These are phyloP conservation scores for Mortierella sp. DNA, from an alignment of 371 early-diverging fungal genomes.

Conservation along the genomic window DNA sequence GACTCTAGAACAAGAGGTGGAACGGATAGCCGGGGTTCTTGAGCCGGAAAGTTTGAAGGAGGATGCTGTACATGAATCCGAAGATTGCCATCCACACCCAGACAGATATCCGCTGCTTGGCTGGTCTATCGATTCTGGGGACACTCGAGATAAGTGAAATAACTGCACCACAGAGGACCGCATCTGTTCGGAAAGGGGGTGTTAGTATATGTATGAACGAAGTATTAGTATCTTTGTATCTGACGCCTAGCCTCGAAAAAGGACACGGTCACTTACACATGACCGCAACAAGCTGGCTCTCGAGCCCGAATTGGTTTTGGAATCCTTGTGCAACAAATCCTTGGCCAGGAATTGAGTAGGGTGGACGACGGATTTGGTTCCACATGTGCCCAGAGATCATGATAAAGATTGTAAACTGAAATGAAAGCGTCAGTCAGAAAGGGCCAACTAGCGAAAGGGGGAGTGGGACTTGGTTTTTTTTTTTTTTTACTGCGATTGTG, in stretches of 20 bases:
- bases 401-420: constrained; percentile 68
- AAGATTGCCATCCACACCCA: constrained; percentile 65
- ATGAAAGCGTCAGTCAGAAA: neutral
- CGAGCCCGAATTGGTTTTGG: constrained; percentile 80
- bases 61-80: constrained; percentile 68
- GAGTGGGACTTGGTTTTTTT: neutral
- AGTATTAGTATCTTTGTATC: neutral
- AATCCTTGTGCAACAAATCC: constrained; percentile 78
- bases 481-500: no score
- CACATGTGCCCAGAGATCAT: constrained; percentile 92
- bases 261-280: constrained; percentile 69
- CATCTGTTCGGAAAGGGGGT: constrained; percentile 19
- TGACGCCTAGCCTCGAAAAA: neutral
- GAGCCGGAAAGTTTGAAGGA: constrained; percentile 72
- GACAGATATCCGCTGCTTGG: constrained; percentile 63
- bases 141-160: constrained; percentile 47
- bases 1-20: constrained; percentile 64
- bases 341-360: constrained; percentile 67
- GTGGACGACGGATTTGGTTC: constrained; percentile 86
- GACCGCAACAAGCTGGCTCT: constrained; percentile 79
- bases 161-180: constrained; percentile 27
- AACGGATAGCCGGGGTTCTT: constrained; percentile 87
- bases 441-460: no score
- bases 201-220: neutral
- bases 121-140: constrained; percentile 53